Base-by-base conservation (phyloP, 805 yeast species). In the Saturnispora quitensis region DNA sequence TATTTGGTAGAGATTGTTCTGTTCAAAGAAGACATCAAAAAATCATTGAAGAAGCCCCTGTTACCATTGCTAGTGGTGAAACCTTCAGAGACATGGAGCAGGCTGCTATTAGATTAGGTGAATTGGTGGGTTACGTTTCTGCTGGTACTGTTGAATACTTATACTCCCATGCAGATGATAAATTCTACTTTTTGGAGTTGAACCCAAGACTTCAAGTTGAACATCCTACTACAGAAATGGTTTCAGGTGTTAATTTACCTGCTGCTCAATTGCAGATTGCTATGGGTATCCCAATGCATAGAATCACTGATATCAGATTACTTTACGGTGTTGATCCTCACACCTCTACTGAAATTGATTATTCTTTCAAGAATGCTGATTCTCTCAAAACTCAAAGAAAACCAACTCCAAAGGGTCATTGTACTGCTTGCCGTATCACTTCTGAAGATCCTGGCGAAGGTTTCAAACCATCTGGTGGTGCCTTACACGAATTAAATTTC, bases 181-280 rank as follows among this genome's bases (percentile, higher is more conserved):
- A 90, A 68, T 93, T 91, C 68, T 93, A 90, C 77, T 93, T 93
- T 71, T 77, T 93, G 68, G 99, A 93, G 73, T 79, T 93, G 68
- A 93, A 93, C 69, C 99, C 99, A 63, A 87, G 99, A 77, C 78
- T 93, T 69, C 99, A 93, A 76, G 99, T 93, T 54, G 99, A 93
- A 78, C 99, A 93, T 77, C 99, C 99, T 64, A 93, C 99, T 44
- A 93, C 99, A 40, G 99, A 93, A 74, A 93, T 93, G 99, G 99
- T 89, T 52, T 85, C 96, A 24, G 99, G 99, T 59, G 97, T 93
- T 50, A 95, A 93, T 67, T 77, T 93, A 67, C 99, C 99, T 28
- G 96, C 97, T 53, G 96, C 99, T 38, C 99, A 93, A 74, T 80
- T 93, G 60, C 99, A 93, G 73, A 88, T 93, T 71, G 98, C 99